phyloP scores from a whole-genome alignment of 495 filamentous ascomycete genomes.

The Penicillium odoratum region DNA sequence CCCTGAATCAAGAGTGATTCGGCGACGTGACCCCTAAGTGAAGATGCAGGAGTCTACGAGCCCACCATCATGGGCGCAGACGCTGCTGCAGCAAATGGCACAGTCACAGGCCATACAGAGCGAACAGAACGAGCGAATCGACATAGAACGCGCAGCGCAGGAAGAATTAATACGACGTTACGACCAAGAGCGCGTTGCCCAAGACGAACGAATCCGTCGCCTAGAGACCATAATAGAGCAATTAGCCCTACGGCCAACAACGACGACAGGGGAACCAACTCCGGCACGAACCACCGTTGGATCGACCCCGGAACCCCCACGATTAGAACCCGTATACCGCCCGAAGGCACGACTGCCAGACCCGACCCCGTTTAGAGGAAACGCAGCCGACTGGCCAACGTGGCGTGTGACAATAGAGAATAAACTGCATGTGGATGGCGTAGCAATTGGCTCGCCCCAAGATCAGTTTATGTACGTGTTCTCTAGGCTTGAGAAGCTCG shows the following conservation, averaged over 20 bases:
- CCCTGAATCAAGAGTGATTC: too few relatives aligned
- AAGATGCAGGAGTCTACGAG: too few relatives aligned
- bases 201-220: slow-evolving; percentile 4
- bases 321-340: not conserved
- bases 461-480: slow-evolving; percentile 10
- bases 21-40: too few relatives aligned
- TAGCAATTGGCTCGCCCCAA: slow-evolving; percentile 2
- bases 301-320: not conserved
- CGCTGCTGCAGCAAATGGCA: too few relatives aligned
- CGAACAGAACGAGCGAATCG: not conserved
- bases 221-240: slow-evolving; percentile 6
- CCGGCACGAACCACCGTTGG: not conserved
- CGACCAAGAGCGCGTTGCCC: not conserved
- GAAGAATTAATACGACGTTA: too few relatives aligned
- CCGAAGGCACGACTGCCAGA: slow-evolving; percentile 4
- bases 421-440: slow-evolving; percentile 7
- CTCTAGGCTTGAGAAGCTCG: slow-evolving; percentile 12
- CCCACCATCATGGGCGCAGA: too few relatives aligned
- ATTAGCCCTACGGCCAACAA: too few relatives aligned
- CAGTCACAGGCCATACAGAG: not conserved
- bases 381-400: slow-evolving; percentile 1
- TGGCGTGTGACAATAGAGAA: not conserved
- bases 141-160: too few relatives aligned
- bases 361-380: slow-evolving; percentile 4
- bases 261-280: not conserved